These are phyloP conservation scores for Syzygium oleosum DNA, from an alignment of 345 rosid species.

Conservation along the genomic window DNA sequence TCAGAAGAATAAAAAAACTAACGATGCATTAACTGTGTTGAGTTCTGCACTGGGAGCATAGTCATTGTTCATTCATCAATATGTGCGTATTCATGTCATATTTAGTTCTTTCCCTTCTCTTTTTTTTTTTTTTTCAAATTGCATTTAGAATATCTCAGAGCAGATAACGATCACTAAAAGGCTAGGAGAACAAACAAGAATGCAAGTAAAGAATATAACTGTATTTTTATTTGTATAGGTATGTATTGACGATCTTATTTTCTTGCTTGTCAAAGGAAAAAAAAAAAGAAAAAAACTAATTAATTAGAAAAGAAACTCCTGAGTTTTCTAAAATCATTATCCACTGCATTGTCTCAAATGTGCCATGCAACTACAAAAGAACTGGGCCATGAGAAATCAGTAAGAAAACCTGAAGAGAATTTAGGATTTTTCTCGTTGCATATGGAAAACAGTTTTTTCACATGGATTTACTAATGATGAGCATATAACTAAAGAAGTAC, in stretches of 20 bases:
- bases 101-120: not conserved
- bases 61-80: not conserved
- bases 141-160: not conserved
- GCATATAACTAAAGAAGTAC: not conserved
- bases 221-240: not conserved
- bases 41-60: not conserved
- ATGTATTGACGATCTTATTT: not conserved
- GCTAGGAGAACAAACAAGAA: not conserved
- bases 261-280: not conserved
- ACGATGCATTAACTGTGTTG: not conserved
- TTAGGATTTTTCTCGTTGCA: not conserved
- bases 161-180: not conserved
- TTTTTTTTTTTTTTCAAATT: not conserved
- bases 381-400: not conserved
- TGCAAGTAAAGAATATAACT: not conserved
- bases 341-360: not conserved
- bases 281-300: not conserved
- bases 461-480: not conserved
- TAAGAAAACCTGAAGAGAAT: not conserved
- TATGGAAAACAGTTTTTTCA: not conserved
- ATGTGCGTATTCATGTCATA: not conserved
- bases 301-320: not conserved
- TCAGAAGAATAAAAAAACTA: not conserved
- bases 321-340: not conserved
- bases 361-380: not conserved